A percentile compares a stretch with the other conserved stretches of the same genome.
phyloP scores from a whole-genome alignment of 2,329 filamentous ascomycete genomes.

The Trichoderma brevicompactum region DNA sequence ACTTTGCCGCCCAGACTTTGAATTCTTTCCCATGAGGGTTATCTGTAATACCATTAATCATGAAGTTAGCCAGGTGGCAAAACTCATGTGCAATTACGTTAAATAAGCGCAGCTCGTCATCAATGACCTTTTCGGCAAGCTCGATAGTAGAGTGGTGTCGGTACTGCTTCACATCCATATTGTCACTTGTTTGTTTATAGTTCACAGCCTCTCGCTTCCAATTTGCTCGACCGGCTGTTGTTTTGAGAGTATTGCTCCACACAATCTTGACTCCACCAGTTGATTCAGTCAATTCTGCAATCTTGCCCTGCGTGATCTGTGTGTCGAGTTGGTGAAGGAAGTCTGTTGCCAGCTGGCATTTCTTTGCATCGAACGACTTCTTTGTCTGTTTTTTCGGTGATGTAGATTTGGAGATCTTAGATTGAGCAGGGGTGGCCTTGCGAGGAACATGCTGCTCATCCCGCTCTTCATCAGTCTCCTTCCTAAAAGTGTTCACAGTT shows the following conservation, averaged over 20 bases:
- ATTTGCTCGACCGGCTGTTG: constrained; percentile 75
- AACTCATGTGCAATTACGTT: constrained; percentile 97
- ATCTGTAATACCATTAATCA: constrained; percentile 74
- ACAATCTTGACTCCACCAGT: constrained; percentile 73
- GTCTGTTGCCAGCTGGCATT: constrained; percentile 63
- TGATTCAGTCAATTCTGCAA: constrained; percentile 60
- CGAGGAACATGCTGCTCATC: constrained; percentile 64
- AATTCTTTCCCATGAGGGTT: constrained; percentile 85
- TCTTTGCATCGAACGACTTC: constrained; percentile 65
- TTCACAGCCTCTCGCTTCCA: constrained; percentile 67
- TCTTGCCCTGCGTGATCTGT: constrained; percentile 63
- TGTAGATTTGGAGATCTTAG: neutral
- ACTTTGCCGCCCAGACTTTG: constrained; percentile 70
- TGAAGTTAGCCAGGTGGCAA: constrained; percentile 91
- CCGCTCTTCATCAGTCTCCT: constrained; percentile 64
- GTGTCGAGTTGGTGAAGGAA: constrained; percentile 74
- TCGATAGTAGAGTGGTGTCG: constrained; percentile 78
- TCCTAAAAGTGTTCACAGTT: constrained; percentile 64
- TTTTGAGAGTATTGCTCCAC: constrained; percentile 80
- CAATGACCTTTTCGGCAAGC: constrained; percentile 85
- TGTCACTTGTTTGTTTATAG: constrained; percentile 36
- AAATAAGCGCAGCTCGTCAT: constrained; percentile 73
- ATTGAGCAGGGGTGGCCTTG: constrained; percentile 42
- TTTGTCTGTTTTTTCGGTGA: constrained; percentile 48
- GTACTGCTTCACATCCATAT: constrained; percentile 40